A percentile compares a stretch with the other conserved stretches of the same genome.
Conservation (phyloP, 352 stramenopile genomes). For the Pythium vanterpoolii region DNA sequence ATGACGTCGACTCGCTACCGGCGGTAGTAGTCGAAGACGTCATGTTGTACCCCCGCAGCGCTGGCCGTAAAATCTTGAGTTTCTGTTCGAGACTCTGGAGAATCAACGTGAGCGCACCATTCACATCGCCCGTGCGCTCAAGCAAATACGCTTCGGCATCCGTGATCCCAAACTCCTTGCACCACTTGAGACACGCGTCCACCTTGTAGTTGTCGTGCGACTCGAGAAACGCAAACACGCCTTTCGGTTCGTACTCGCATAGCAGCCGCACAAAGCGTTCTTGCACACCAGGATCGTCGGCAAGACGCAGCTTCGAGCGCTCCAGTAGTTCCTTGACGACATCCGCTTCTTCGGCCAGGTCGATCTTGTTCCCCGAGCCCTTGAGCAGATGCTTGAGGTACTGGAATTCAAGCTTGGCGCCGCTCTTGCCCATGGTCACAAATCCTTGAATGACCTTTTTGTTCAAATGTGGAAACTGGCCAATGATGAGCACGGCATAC, state of each 20-base stretch:
- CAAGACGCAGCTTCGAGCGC: conserved; percentile 75
- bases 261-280: conserved; percentile 79
- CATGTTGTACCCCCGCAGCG: conserved; percentile 73
- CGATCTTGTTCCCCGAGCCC: conserved; percentile 45
- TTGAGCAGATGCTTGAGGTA: conserved; percentile 83
- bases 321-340: conserved; percentile 79
- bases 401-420: conserved; percentile 73
- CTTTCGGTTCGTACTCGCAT: conserved; percentile 73
- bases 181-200: conserved; percentile 77
- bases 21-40: conserved; percentile 33
- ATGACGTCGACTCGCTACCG: conserved; percentile 19
- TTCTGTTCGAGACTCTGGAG: conserved; percentile 91
- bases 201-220: conserved; percentile 88
- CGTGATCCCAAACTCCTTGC: conserved; percentile 82
- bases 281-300: conserved; percentile 76
- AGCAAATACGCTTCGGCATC: conserved; percentile 91
- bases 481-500: conserved; percentile 85
- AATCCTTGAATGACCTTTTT: conserved; percentile 86
- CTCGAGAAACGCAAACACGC: conserved; percentile 79
- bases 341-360: conserved; percentile 67
- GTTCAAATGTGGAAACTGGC: conserved; percentile 84
- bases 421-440: conserved; percentile 73
- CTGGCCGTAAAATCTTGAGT: conserved; percentile 88
- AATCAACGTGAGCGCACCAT: conserved; percentile 90
- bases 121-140: conserved; percentile 92